phyloP scores from a whole-genome alignment of 768 basidiomycete species.

The Serendipita sp. region DNA sequence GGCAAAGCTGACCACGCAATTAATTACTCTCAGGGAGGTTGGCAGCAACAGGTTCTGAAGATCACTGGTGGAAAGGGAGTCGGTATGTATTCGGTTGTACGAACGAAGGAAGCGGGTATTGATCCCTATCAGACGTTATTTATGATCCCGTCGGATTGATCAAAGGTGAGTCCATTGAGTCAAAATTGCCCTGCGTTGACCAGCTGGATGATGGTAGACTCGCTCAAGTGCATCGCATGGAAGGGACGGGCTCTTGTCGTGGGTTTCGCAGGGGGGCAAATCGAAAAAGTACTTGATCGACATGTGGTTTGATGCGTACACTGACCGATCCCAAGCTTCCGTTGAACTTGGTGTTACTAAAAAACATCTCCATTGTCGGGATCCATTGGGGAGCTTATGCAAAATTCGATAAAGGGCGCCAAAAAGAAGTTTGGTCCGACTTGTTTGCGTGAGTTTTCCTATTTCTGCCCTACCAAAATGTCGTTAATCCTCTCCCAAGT shows the following conservation, averaged over 20 bases:
- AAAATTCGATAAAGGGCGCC: conserved; percentile 42
- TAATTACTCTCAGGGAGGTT: conserved; percentile 57
- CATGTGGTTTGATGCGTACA: conserved; percentile 1
- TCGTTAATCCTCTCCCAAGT: conserved; percentile 20
- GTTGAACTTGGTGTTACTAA: conserved; percentile 56
- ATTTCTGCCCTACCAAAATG: not conserved
- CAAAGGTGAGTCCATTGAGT: conserved; percentile 27
- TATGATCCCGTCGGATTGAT: conserved; percentile 80
- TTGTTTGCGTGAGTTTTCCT: conserved; percentile 38
- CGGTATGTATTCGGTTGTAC: conserved; percentile 18
- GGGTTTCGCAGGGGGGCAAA: conserved; percentile 73
- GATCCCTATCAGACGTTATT: conserved; percentile 33
- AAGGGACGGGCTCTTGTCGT: conserved; percentile 87
- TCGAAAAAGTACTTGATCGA: conserved; percentile 48
- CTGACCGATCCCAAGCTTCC: conserved; percentile 42
- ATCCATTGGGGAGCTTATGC: conserved; percentile 76
- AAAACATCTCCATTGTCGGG: conserved; percentile 72
- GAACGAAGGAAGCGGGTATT: not conserved
- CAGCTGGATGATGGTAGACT: conserved; percentile 31
- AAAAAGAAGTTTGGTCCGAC: conserved; percentile 55
- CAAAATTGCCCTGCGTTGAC: not conserved
- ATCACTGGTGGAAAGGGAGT: conserved; percentile 76
- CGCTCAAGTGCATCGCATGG: conserved; percentile 85
- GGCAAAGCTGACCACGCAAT: conserved; percentile 75
- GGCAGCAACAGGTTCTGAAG: conserved; percentile 81